Evolutionary conservation across 257 asterid species (phyloP), one percentile per base, ranked within the genome.

Genomic region (Nicotiana sylvestris): DNA sequence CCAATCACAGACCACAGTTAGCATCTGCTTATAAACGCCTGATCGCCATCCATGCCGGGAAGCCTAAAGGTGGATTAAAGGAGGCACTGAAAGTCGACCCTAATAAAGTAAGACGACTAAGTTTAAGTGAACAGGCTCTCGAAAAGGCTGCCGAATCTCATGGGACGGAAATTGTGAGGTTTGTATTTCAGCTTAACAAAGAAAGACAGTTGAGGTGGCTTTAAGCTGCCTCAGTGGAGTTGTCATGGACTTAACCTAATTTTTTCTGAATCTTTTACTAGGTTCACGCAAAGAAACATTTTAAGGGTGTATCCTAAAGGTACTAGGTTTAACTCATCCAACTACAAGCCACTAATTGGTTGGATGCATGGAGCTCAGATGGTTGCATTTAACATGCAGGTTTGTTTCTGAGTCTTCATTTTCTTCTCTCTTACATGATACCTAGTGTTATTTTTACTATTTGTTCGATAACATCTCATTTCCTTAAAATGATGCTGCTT

Each of bases 341-440:
- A 94, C 83, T 94, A 88, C 90, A 93, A 93, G 86, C 97, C 98
- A 49, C 91, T 90, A 80, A 80, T 91, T 57, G 97, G 94, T 51
- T 94, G 98, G 98, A 87, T 93, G 89, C 98, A 93, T 35, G 98
- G 98, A 78, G 98, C 98, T 88, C 98, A 94, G 84, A 94, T 94
- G 98, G 92, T 94, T 82, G 98, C 98, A 25, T 94, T 94, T 83
- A 94, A 94, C 81, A 94, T 94, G 98, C 98, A 92, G 97, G 98
- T 94, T 68, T 18, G 70, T 53, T 46, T 25, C 9, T 55, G 66
- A 74, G 76, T 77, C 77, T 80, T 67, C 39, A 78, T 79, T 85
- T 57, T 17, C 74, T 78, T 43, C 51, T 43, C 3, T 43, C 9
- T 43, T 66, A 43, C 65, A 25, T 43, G 10, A 66, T 70, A n/a